Conservation (phyloP, 1,284 basidiomycete species). For the Marasmius sp. region DNA sequence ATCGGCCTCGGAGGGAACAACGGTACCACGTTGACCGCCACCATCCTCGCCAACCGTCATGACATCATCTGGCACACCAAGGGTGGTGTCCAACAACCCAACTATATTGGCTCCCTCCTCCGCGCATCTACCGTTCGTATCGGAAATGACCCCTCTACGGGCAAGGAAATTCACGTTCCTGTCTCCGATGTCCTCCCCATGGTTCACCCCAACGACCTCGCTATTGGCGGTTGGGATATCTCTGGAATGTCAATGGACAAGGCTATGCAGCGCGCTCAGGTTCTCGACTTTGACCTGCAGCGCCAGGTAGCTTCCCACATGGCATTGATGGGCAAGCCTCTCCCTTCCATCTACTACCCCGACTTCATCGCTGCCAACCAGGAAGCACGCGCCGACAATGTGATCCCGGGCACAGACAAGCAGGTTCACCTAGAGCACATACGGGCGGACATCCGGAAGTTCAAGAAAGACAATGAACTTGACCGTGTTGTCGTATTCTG, state of each 20-base stretch:
- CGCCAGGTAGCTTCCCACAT: slow-evolving; percentile 91
- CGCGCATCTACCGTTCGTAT: slow-evolving; percentile 94
- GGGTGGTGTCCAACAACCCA: slow-evolving; percentile 89
- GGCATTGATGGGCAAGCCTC: slow-evolving; percentile 78
- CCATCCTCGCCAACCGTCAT: slow-evolving; percentile 95
- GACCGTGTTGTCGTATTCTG: slow-evolving; percentile 93
- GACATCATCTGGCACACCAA: slow-evolving; percentile 96
- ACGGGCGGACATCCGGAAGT: slow-evolving; percentile 90
- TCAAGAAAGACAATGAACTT: slow-evolving; percentile 84
- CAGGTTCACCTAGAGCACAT: slow-evolving; percentile 90
- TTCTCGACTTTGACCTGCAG: slow-evolving; percentile 96
- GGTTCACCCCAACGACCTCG: slow-evolving; percentile 98
- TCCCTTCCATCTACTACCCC: slow-evolving; percentile 95
- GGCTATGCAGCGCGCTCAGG: slow-evolving; percentile 92
- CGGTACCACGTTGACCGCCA: slow-evolving; percentile 92
- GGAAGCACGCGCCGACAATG: slow-evolving; percentile 92
- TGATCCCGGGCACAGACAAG: slow-evolving; percentile 87
- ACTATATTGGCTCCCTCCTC: slow-evolving; percentile 94
- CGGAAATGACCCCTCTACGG: slow-evolving; percentile 79
- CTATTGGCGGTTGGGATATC: slow-evolving; percentile 98
- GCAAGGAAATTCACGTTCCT: slow-evolving; percentile 93
- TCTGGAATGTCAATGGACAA: slow-evolving; percentile 83
- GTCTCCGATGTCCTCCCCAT: slow-evolving; percentile 94
- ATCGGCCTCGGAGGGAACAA: slow-evolving; percentile 98
- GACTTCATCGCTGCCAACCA: slow-evolving; percentile 99